Evolutionary conservation across 345 rosid species (phyloP).

Genomic region (Lagerstroemia speciosa): DNA sequence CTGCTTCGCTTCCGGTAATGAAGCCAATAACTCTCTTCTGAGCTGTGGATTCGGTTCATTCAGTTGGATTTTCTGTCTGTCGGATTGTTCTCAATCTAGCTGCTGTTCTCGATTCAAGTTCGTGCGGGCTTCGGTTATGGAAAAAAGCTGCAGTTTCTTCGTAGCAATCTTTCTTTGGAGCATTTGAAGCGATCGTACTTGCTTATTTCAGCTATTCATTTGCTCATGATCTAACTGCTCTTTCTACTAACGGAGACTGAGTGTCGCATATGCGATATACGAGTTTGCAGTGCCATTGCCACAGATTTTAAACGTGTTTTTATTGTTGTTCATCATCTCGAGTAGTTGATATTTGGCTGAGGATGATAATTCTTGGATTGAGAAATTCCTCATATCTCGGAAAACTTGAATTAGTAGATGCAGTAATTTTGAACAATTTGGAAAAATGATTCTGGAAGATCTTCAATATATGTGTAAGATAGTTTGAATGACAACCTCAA

Average conservation of each 20-base stretch:
- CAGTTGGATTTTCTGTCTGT: not conserved
- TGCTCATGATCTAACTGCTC: too few relatives aligned
- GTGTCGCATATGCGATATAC: too few relatives aligned
- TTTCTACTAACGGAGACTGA: too few relatives aligned
- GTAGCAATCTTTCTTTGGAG: too few relatives aligned
- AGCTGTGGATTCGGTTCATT: not conserved
- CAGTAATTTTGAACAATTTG: not conserved
- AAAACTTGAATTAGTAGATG: not conserved
- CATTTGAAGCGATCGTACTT: not conserved
- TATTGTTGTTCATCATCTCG: not conserved
- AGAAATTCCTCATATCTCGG: not conserved
- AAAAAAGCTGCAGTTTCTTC: too few relatives aligned
- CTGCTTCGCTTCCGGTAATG: conserved; percentile 30
- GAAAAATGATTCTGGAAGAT: not conserved
- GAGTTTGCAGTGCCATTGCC: too few relatives aligned
- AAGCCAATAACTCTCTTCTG: not conserved
- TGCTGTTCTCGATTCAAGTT: too few relatives aligned
- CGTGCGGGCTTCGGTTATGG: too few relatives aligned
- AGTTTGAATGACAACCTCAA: not conserved
- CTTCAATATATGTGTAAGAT: not conserved
- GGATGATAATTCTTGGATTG: too few relatives aligned
- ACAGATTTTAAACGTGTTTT: too few relatives aligned
- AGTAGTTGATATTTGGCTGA: not conserved
- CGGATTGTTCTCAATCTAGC: too few relatives aligned
- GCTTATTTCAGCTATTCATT: not conserved